Base-by-base conservation (phyloP, 805 yeast genomes). In the Cyberlindnera lachancei region DNA sequence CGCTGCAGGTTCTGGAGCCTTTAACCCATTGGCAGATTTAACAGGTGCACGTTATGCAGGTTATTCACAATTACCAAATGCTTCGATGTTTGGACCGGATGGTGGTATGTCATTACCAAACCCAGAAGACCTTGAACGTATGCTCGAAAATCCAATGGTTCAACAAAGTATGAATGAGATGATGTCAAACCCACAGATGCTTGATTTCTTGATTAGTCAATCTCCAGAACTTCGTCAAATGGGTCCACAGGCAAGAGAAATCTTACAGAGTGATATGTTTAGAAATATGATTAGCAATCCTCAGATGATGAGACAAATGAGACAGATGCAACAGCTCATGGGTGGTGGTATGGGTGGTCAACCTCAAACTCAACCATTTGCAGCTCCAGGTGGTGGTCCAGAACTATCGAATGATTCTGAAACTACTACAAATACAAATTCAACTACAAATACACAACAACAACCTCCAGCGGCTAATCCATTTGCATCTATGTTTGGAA, bases 11-110 rank as follows among this genome's bases (percentile, higher is more conserved):
- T 80, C 75, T 41, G 92, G 90, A 10, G 71, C 94, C 0, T 84
- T 80, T 58, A 86, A 92, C 57, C 94, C 95, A 23, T 67, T 92
- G 49, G 88, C 95, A 9, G 96, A 82, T 42, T 66, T 90, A 42
- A 90, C 97, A 1, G 90, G 95, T 30, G 97, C 97, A 2, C 74
- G 96, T 34, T 92, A 87, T 52, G 96, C 97, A 3, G 98, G 98
- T 1, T 78, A 75, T 47, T 72, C 87, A 7, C 88, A 86, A 48
- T 66, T 92, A 58, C 97, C 98, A 5, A 70, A 83, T 4, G 85
- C 86, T 1, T 73, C 79, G 28, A 72, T 85, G 81, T 87, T 90
- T 62, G 96, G 96, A 2, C 88, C 95, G 18, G 96, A 88, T 56
- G 95, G 94, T 25, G 97, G 96, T 13, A 73, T 81, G 84, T 42